These are phyloP conservation scores for Pseudotulostoma volvatum DNA, from an alignment of 495 filamentous ascomycete species.

Conservation along the genomic window DNA sequence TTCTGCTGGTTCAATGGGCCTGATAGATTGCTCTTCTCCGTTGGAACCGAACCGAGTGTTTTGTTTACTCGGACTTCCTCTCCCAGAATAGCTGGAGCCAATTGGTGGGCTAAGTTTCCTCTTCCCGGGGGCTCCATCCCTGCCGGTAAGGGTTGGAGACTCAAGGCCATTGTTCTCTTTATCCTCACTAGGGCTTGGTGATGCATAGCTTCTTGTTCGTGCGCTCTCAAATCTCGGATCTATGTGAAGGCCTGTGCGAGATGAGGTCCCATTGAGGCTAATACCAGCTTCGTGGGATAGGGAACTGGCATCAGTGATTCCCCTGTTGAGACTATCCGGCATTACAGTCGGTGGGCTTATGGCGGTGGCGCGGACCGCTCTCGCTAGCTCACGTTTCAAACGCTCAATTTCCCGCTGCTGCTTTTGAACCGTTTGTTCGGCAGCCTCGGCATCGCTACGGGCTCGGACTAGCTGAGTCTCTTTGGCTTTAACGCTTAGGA, in stretches of 20 bases:
- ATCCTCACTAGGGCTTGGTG: conserved; percentile 58
- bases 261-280: conserved; percentile 15
- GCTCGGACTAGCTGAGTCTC: conserved; percentile 92
- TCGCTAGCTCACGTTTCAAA: conserved; percentile 58
- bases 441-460: conserved; percentile 72
- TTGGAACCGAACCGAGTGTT: conserved; percentile 19
- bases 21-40: conserved; percentile 19
- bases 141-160: conserved; percentile 21
- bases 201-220: conserved; percentile 48
- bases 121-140: conserved; percentile 22
- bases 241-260: conserved; percentile 23
- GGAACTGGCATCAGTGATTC: conserved; percentile 18
- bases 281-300: conserved; percentile 21
- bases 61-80: conserved; percentile 40
- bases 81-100: conserved; percentile 35
- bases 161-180: conserved; percentile 49
- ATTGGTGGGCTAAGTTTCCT: conserved; percentile 31
- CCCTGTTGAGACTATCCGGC: conserved; percentile 19
- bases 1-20: conserved; percentile 49
- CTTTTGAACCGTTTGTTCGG: conserved; percentile 66
- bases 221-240: conserved; percentile 23
- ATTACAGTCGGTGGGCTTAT: conserved; percentile 22
- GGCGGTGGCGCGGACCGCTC: conserved; percentile 28
- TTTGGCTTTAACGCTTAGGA: conserved; percentile 92
- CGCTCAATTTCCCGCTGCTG: conserved; percentile 81